Percentiles rank a stretch among this genome's conserved stretches.
phyloP scores from a whole-genome alignment of 139 green algal species.

The Eudorina sp. region DNA sequence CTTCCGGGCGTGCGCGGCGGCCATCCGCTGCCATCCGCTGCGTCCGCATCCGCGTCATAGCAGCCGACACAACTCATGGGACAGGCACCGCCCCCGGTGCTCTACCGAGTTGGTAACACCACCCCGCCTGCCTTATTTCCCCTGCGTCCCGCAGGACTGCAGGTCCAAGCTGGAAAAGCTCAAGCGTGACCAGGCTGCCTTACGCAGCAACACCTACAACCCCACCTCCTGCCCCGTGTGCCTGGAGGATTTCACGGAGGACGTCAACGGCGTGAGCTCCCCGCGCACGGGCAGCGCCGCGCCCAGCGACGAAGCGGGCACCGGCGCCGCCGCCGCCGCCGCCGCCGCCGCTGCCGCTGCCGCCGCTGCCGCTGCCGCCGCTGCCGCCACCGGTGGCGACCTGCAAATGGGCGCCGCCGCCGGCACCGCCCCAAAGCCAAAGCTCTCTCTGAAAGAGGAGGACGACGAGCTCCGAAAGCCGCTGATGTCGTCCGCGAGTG shows the following conservation, averaged over 20 bases:
- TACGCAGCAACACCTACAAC: slow-evolving; percentile 46
- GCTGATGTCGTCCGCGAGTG: background rate
- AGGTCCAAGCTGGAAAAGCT: slow-evolving; percentile 56
- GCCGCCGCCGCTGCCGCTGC: background rate
- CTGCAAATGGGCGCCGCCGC: background rate
- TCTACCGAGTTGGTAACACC: too few species aligned
- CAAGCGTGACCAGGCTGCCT: slow-evolving; percentile 57
- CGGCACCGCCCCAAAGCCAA: background rate
- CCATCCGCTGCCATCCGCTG: too few species aligned
- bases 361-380: background rate
- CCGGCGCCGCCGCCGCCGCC: background rate
- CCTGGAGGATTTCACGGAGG: slow-evolving; percentile 64
- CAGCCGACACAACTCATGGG: too few species aligned
- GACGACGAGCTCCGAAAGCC: slow-evolving; percentile 15
- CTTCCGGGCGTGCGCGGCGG: too few species aligned
- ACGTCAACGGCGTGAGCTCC: background rate
- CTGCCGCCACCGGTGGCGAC: background rate
- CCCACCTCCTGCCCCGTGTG: slow-evolving; percentile 68
- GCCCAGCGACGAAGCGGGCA: background rate
- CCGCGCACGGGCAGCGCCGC: background rate
- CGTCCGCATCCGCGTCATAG: too few species aligned
- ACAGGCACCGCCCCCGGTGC: too few species aligned
- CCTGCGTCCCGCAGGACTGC: slow-evolving; percentile 39
- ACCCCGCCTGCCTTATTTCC: too few species aligned
- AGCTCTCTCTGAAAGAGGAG: background rate